phyloP scores from a whole-genome alignment of 305 asterid species.

The Fraxinus sp. region DNA sequence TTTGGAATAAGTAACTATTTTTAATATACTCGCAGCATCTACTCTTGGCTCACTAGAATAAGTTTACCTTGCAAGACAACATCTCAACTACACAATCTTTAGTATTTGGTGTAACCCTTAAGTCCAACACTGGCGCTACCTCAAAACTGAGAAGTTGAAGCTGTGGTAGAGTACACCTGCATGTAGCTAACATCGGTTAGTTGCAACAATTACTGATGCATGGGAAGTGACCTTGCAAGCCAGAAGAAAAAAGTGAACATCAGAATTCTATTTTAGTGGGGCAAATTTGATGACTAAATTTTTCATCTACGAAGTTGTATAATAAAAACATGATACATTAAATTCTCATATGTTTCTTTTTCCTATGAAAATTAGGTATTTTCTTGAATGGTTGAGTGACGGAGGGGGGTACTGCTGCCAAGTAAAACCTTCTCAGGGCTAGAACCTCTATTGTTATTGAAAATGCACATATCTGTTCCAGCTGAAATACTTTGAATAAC shows the following conservation, averaged over 20 bases:
- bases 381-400: background rate
- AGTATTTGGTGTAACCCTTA: slow-evolving; percentile 58
- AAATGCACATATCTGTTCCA: background rate
- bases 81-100: slow-evolving; percentile 66
- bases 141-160: slow-evolving; percentile 68
- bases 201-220: slow-evolving; percentile 5
- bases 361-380: background rate
- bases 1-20: background rate
- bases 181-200: slow-evolving; percentile 27
- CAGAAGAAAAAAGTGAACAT: background rate
- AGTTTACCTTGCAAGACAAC: slow-evolving; percentile 78
- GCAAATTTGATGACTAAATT: background rate
- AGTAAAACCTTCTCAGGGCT: background rate
- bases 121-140: slow-evolving; percentile 74
- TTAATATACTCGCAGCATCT: background rate
- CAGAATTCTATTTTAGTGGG: background rate
- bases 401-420: background rate
- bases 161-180: slow-evolving; percentile 76
- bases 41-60: slow-evolving; percentile 1
- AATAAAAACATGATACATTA: background rate
- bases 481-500: background rate
- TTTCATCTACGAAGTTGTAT: background rate
- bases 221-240: background rate
- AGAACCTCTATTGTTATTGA: background rate
- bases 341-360: background rate